phyloP scores from a whole-genome alignment of 352 stramenopile genomes.

The Globisporangium nagaii region DNA sequence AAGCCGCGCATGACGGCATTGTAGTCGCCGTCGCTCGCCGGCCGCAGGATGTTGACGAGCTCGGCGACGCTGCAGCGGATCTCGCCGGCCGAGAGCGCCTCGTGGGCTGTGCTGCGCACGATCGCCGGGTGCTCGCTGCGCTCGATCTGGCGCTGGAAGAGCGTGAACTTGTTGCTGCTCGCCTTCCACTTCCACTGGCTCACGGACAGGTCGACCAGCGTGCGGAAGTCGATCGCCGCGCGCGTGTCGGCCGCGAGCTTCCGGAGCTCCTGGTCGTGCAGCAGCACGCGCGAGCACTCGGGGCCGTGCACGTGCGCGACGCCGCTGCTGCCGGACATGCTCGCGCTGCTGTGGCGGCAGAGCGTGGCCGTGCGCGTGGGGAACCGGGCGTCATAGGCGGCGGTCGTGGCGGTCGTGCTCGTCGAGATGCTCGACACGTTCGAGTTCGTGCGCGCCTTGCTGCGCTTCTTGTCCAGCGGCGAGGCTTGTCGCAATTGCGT shows the following conservation, averaged over 20 bases:
- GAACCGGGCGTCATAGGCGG: too few species aligned
- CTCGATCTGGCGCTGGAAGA: conserved; percentile 11
- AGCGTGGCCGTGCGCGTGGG: not conserved
- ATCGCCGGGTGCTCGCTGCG: not conserved
- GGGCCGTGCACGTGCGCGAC: not conserved
- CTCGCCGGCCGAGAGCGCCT: conserved; percentile 6
- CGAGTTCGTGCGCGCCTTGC: not conserved
- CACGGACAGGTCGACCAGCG: conserved; percentile 7
- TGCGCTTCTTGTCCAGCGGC: not conserved
- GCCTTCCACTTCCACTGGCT: conserved; percentile 14
- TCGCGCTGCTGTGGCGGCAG: not conserved
- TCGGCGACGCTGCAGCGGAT: conserved; percentile 6
- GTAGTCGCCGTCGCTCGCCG: conserved; percentile 1
- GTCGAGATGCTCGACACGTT: not conserved
- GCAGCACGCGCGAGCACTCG: conserved; percentile 8
- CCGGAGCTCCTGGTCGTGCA: conserved; percentile 8
- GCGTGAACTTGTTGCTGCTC: conserved; percentile 13
- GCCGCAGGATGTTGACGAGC: conserved; percentile 7
- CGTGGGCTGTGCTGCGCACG: conserved; percentile 1
- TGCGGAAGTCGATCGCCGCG: conserved; percentile 6
- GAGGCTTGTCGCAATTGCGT: conserved; percentile 2
- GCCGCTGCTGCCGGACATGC: not conserved
- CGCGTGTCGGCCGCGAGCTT: conserved; percentile 6
- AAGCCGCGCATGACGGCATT: conserved; percentile 10
- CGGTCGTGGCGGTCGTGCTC: too few species aligned